A percentile compares a stretch with the other conserved stretches of the same genome.
Conservation (phyloP, 768 basidiomycete genomes). For the Russula sp. region DNA sequence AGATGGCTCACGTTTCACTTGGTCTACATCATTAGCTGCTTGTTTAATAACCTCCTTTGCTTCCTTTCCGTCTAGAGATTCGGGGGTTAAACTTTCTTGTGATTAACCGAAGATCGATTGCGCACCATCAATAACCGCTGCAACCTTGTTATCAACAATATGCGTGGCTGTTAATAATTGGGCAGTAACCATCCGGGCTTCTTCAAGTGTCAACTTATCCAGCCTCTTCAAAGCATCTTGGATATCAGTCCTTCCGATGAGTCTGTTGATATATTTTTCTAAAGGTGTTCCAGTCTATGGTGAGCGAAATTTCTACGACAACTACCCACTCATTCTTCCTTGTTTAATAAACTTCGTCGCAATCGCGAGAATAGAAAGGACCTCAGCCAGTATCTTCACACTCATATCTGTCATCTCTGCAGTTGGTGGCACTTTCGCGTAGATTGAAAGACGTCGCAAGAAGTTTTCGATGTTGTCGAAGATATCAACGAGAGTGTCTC, state of each 20-base stretch:
- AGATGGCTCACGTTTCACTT: not conserved
- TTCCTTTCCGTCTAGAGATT: not conserved
- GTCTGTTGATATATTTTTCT: not conserved
- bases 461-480: not conserved
- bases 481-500: not conserved
- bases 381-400: not conserved
- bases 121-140: not conserved
- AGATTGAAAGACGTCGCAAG: not conserved
- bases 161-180: not conserved
- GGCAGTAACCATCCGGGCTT: not conserved
- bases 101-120: too few species aligned
- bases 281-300: not conserved
- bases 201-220: not conserved
- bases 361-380: not conserved
- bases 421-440: not conserved
- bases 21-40: not conserved
- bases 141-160: not conserved
- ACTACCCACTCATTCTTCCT: not conserved
- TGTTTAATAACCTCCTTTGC: not conserved
- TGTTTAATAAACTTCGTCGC: not conserved
- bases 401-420: not conserved
- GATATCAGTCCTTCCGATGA: not conserved
- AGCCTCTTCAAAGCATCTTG: not conserved
- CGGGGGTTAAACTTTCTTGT: not conserved
- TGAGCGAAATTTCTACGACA: not conserved